A percentile compares a stretch with the other conserved stretches of the same genome.
These are phyloP conservation scores for Pichia sp. DNA, from an alignment of 1,139 yeast species.

Conservation along the genomic window DNA sequence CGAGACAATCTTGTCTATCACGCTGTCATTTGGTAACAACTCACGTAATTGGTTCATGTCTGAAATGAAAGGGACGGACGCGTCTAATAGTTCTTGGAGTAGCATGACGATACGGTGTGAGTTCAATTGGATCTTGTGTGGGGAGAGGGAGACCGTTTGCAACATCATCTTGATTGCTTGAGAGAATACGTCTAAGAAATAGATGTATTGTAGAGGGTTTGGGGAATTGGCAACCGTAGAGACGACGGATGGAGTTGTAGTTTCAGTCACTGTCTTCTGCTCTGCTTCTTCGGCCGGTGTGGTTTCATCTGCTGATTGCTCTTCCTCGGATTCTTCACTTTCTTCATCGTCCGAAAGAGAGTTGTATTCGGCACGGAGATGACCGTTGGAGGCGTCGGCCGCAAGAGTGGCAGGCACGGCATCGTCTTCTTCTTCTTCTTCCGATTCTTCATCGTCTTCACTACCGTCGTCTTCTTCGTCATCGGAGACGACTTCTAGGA, in stretches of 20 bases:
- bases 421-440: not conserved
- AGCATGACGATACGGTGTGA: constrained; percentile 62
- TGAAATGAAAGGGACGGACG: constrained; percentile 69
- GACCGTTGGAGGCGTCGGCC: no score
- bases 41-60: constrained; percentile 73
- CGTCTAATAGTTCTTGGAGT: constrained; percentile 71
- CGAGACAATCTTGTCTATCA: constrained; percentile 40
- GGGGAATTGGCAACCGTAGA: constrained; percentile 17
- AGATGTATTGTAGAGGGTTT: constrained; percentile 54
- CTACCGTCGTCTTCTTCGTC: constrained; percentile 31
- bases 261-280: no score
- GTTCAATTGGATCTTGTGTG: constrained; percentile 60
- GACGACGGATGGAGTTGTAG: not conserved
- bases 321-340: not conserved
- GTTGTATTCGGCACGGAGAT: no score
- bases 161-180: constrained; percentile 58
- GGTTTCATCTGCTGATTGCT: no score
- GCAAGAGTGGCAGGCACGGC: no score
- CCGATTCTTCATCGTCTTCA: constrained; percentile 10
- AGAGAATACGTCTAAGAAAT: constrained; percentile 52
- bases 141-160: constrained; percentile 50
- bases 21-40: constrained; percentile 53
- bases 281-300: no score
- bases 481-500: constrained; percentile 29
- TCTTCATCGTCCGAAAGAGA: no score